phyloP scores from a whole-genome alignment of 2,329 filamentous ascomycete species.

The Fusarium keratoplasticum region DNA sequence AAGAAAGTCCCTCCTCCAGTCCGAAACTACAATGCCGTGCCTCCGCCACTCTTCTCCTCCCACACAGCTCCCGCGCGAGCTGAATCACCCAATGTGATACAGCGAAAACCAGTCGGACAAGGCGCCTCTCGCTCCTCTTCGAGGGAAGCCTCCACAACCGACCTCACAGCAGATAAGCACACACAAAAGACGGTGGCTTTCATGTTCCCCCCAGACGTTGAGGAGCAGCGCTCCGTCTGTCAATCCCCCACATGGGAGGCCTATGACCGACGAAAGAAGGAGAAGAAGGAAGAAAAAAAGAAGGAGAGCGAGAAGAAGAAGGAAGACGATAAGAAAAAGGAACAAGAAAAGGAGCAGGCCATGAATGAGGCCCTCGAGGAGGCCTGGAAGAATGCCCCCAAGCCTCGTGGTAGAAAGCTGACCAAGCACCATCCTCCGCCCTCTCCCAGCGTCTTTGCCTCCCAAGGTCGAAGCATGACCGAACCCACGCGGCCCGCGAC shows the following conservation, averaged over 20 bases:
- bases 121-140: conserved; percentile 12
- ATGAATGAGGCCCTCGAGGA: conserved; percentile 40
- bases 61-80: conserved; percentile 21
- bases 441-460: conserved; percentile 14
- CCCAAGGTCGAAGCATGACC: conserved; percentile 35
- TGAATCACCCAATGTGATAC: conserved; percentile 28
- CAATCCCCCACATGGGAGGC: conserved; percentile 73
- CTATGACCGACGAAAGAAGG: conserved; percentile 64
- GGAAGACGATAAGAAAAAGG: conserved; percentile 32
- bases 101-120: conserved; percentile 30
- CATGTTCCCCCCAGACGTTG: conserved; percentile 46
- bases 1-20: conserved; percentile 38
- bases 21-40: conserved; percentile 40
- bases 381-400: conserved; percentile 37
- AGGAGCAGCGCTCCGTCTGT: conserved; percentile 58
- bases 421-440: conserved; percentile 50
- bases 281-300: conserved; percentile 61
- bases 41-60: conserved; percentile 32
- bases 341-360: conserved; percentile 29
- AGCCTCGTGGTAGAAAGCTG: conserved; percentile 44
- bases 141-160: conserved; percentile 16
- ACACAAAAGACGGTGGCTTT: conserved; percentile 48
- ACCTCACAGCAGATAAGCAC: conserved; percentile 34
- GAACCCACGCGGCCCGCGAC: conserved; percentile 22
- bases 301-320: conserved; percentile 52